phyloP scores from a whole-genome alignment of 805 yeast species.

The Martiniozyma abietophila region DNA sequence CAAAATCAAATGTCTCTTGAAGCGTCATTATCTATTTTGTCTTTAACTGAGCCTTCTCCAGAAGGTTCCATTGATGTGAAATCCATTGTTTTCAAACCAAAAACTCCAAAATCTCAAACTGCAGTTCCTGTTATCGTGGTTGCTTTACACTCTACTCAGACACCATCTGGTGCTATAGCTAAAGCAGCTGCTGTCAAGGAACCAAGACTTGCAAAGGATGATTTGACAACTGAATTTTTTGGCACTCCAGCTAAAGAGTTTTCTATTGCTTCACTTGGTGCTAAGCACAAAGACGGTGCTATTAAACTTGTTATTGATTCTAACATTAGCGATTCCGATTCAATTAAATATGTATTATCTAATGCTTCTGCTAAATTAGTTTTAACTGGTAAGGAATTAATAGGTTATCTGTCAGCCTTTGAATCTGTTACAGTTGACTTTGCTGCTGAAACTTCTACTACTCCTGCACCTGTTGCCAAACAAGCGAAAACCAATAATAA shows the following conservation, averaged over 20 bases:
- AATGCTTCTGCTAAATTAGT: conserved; percentile 45
- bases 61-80: conserved; percentile 52
- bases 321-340: conserved; percentile 33
- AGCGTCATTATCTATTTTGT: conserved; percentile 57
- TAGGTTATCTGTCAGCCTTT: conserved; percentile 42
- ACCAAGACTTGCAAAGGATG: conserved; percentile 82
- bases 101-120: conserved; percentile 71
- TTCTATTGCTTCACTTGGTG: conserved; percentile 43
- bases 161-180: conserved; percentile 61
- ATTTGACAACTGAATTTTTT: conserved; percentile 58
- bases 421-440: conserved; percentile 49
- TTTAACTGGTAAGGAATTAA: conserved; percentile 37
- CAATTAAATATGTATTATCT: conserved; percentile 33
- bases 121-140: conserved; percentile 76
- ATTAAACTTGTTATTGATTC: conserved; percentile 52
- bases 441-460: conserved; percentile 33
- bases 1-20: conserved; percentile 47
- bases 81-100: conserved; percentile 82
- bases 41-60: conserved; percentile 45
- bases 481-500: conserved; percentile 21
- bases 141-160: conserved; percentile 61
- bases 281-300: conserved; percentile 41
- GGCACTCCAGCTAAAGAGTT: conserved; percentile 50
- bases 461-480: conserved; percentile 24
- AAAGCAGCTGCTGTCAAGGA: conserved; percentile 65